Evolutionary conservation across 1,284 basidiomycete genomes (phyloP).

Genomic region (Calocybe gambosa): DNA sequence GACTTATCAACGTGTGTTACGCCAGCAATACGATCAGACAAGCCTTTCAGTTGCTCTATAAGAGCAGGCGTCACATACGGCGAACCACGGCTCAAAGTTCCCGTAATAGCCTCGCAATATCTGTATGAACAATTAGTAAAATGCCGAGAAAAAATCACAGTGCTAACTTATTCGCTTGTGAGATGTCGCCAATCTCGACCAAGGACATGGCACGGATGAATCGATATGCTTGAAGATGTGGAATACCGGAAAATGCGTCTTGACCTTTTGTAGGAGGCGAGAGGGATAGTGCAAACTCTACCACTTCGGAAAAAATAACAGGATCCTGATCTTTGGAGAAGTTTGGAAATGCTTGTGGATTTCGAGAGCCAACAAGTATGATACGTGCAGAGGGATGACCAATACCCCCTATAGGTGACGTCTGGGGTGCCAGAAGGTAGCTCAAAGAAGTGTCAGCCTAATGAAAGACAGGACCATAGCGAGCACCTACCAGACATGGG

Average conservation of each 20-base stretch:
- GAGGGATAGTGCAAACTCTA: conserved; percentile 88
- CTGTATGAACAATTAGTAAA: conserved; percentile 33
- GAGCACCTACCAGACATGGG: conserved; percentile 77
- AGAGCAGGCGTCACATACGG: conserved; percentile 66
- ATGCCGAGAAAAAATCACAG: conserved; percentile 1
- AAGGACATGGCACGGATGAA: conserved; percentile 75
- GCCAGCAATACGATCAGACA: conserved; percentile 79
- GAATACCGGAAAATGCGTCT: conserved; percentile 77
- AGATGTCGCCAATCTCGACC: conserved; percentile 75
- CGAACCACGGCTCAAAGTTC: conserved; percentile 59
- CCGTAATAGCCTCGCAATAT: conserved; percentile 90
- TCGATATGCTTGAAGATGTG: conserved; percentile 87
- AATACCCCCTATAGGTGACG: conserved; percentile 68
- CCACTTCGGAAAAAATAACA: conserved; percentile 85
- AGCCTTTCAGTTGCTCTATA: conserved; percentile 72
- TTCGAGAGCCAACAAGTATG: conserved; percentile 60
- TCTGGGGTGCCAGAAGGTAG: conserved; percentile 84
- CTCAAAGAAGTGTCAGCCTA: conserved; percentile 32
- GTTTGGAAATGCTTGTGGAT: conserved; percentile 43
- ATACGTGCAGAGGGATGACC: conserved; percentile 59
- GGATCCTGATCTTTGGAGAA: conserved; percentile 73
- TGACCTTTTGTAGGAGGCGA: conserved; percentile 74
- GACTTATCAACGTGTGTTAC: conserved; percentile 68
- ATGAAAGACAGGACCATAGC: conserved; percentile 4
- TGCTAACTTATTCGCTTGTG: conserved; percentile 64